Percentiles rank a stretch among this genome's conserved stretches.
These are phyloP conservation scores for Mortierella sp. DNA, from an alignment of 371 early-diverging fungal species.

Conservation along the genomic window DNA sequence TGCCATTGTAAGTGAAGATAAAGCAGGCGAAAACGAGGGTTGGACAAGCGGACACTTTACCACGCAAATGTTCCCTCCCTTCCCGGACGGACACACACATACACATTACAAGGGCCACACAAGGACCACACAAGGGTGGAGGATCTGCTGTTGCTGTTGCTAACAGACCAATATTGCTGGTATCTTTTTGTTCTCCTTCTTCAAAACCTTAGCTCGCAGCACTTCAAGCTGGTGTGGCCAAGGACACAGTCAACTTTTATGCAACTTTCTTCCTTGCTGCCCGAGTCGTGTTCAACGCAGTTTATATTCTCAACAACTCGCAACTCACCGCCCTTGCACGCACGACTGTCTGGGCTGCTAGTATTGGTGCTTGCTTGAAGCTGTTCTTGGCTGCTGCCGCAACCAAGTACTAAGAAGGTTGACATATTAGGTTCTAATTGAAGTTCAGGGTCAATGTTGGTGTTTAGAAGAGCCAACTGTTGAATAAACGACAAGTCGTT, in stretches of 20 bases:
- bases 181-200: neutral
- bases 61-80: too few species aligned
- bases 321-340: conserved; percentile 26
- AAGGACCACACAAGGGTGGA: too few species aligned
- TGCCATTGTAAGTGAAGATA: conserved; percentile 44
- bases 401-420: conserved; percentile 25
- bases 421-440: neutral
- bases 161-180: too few species aligned
- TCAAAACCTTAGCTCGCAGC: conserved; percentile 53
- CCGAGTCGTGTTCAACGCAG: conserved; percentile 26
- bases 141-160: too few species aligned
- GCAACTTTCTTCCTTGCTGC: conserved; percentile 28
- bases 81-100: too few species aligned
- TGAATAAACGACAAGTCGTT: neutral
- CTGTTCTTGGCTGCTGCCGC: conserved; percentile 52
- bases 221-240: conserved; percentile 47
- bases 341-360: conserved; percentile 33
- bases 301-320: conserved; percentile 49
- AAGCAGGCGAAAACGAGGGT: neutral
- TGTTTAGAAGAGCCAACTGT: neutral
- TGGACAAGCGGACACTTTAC: conserved; percentile 7
- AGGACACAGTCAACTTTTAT: conserved; percentile 40
- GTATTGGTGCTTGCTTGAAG: conserved; percentile 33
- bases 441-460: neutral
- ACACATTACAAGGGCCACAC: too few species aligned